Evolutionary conservation across 495 filamentous ascomycete species (phyloP), one percentile per base, ranked within the genome.

Genomic region (Gamarada debralockiae): DNA sequence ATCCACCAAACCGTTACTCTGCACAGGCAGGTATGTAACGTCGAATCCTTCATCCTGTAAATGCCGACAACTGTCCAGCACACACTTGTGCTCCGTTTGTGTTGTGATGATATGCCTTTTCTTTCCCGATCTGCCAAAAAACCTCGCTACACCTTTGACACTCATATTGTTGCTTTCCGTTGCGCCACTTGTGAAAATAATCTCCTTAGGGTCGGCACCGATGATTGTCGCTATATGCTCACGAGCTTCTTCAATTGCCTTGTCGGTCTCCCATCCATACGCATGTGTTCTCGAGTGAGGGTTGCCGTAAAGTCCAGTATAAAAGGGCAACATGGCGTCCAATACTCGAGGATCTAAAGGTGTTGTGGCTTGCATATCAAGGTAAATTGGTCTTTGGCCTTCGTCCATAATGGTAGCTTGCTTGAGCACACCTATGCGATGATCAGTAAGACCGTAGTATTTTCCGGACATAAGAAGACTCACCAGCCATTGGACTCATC

Each of bases 131-230:
- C 88, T 77, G 48, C 87, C 87, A 68, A 97, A 97, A 71, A 98
- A 98, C 22, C 92, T 75, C 9, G 93, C 92, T 21, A 98, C 93
- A 49, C 93, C 93, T 71, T 98, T 98, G 75, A 97, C 87, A 65
- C 88, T 95, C 93, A 98, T 98, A 63, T 98, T 98, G 73, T 98
- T 98, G 65, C 90, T 96, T 75, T 98, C 93, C 0, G 93, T 98
- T 17, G 93, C 93, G 50, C 93, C 93, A 58, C 90, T 96, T 6
- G 93, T 98, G 71, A 97, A 97, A 64, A 98, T 93, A 55, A 98
- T 97, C 62, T 98, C 93, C 70, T 97, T 98, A 6, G 93, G 76
- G 64, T 98, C 89, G 13, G 93, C 95, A 24, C 95, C 93, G 52
- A 98, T 91, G 36, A 98, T 74, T 18, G 78, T 78, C 7, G 93